Evolutionary conservation across 768 basidiomycete species (phyloP).

Genomic region (Tricholoma terreum): DNA sequence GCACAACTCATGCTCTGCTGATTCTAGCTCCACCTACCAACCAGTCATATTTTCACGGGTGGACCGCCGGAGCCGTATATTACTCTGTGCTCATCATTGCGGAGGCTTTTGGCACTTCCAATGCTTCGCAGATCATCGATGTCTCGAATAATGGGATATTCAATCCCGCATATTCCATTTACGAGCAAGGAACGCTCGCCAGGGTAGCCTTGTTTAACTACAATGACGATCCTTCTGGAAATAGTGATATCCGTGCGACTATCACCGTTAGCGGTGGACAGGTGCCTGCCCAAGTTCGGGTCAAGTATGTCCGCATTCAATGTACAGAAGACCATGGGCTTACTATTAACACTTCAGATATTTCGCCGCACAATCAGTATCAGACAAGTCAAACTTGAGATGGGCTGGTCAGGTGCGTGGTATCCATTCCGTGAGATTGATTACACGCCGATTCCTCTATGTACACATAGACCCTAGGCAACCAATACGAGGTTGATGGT

Average conservation of each 20-base stretch:
- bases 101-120: conserved; percentile 63
- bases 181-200: conserved; percentile 61
- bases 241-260: conserved; percentile 47
- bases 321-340: not conserved
- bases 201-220: conserved; percentile 74
- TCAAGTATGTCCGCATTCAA: conserved; percentile 39
- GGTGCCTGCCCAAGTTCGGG: conserved; percentile 46
- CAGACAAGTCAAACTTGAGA: conserved; percentile 61
- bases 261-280: conserved; percentile 46
- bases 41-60: conserved; percentile 55
- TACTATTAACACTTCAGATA: conserved; percentile 38
- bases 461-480: conserved; percentile 52
- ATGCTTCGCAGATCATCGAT: conserved; percentile 64
- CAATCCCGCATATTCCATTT: conserved; percentile 71
- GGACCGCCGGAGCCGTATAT: conserved; percentile 74
- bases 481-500: conserved; percentile 63
- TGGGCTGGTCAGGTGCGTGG: conserved; percentile 70
- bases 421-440: not conserved
- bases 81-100: conserved; percentile 70
- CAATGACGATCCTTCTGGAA: conserved; percentile 56
- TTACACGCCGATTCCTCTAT: not conserved
- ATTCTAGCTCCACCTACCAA: conserved; percentile 31
- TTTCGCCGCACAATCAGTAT: conserved; percentile 50
- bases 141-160: conserved; percentile 47
- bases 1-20: not conserved